Evolutionary conservation across 2,329 filamentous ascomycete species (phyloP), one percentile per base, ranked within the genome.

Genomic region (Elsinoe perseae): DNA sequence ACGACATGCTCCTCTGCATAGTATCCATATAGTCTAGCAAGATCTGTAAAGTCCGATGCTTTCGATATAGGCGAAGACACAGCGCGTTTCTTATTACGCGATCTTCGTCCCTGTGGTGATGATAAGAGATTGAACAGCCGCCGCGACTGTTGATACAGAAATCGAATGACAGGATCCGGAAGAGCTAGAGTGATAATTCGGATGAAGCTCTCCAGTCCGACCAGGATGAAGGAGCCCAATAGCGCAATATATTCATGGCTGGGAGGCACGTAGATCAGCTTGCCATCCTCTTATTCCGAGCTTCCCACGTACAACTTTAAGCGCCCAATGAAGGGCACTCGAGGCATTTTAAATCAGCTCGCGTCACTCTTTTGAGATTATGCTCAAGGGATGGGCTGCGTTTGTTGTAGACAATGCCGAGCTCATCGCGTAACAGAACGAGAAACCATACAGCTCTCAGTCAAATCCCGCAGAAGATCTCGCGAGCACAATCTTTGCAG

Each of bases 1-100:
- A 95, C 87, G 50, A 98, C 85, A 69, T 98, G 93, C 72, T 98
- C 93, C 70, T 98, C 93, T 4, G 92, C 89, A 64, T 89, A 86
- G 72, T 96, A 97, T 46, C 91, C 92, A 70, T 85, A 95, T 10
- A 95, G 75, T 36, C 84, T 85, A 71, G 92, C 97, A n/a, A 98
- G 80, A 67, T 97, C 92, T 44, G 89, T 83, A 69, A 98, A 97
- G 67, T 97, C 93, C 59, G 87, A 82, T 3, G 92, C 89, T 67
- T 93, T 85, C 56, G 89, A 86, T 57, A 98, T 84, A 7, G 84
- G 83, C 34, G 61, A 64, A 9, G 66, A 67, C 23, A 70, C 66
- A 38, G 60, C 60, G 28, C 28, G 34, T 65, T 84, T 86, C 66
- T 80, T 82, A 59, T 82, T 80, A 58, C 85, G 82, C 8, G 82